Evolutionary conservation across 495 filamentous ascomycete species (phyloP), one percentile per base, ranked within the genome.

Genomic region (Penicillium pancosmium): DNA sequence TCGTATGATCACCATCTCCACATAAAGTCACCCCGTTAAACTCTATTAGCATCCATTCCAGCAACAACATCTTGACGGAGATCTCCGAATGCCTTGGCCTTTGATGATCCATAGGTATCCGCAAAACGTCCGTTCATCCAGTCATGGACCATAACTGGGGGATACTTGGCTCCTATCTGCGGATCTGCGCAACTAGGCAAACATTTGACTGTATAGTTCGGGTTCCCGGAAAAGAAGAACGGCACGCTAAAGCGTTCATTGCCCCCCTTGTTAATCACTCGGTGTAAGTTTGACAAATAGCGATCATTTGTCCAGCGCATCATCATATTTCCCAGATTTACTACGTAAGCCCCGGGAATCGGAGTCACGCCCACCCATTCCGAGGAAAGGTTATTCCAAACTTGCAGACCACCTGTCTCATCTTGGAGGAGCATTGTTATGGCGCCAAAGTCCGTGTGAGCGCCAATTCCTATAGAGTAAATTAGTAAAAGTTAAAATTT

Each of bases 371-470:
- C 60, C 0, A 58, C 62, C 70, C 68, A 71, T 48, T 59, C 50
- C 0, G 52, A 50, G n/a, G 71, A 67, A 6, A 53, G 51, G 6
- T 69, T 64, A 56, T 81, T 63, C 52, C 69, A 73, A 27, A 84
- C 77, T 54, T 81, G 71, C 33, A 82, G 69, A 5, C 80, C 73
- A 13, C 69, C 69, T 31, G 56, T 64, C 7, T 67, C 50, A 55
- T 80, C 75, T 55, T 72, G 68, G 5, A 81, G 64, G 11, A 83
- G 70, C 0, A 83, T 68, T 0, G 80, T 82, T 3, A 82, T 64
- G 11, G 66, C 72, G 16, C 78, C 77, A 67, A 74, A 84, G 64
- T 84, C 82, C 0, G 78, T 83, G 55, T 85, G 82, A 0, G 80
- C 82, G 12, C 80, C 81, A 62, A 65, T 80, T 56, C 55, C 79